Percentiles rank a stretch among this genome's conserved stretches.
These are phyloP conservation scores for Mycena capillaripes DNA, from an alignment of 768 basidiomycete species.

Conservation along the genomic window DNA sequence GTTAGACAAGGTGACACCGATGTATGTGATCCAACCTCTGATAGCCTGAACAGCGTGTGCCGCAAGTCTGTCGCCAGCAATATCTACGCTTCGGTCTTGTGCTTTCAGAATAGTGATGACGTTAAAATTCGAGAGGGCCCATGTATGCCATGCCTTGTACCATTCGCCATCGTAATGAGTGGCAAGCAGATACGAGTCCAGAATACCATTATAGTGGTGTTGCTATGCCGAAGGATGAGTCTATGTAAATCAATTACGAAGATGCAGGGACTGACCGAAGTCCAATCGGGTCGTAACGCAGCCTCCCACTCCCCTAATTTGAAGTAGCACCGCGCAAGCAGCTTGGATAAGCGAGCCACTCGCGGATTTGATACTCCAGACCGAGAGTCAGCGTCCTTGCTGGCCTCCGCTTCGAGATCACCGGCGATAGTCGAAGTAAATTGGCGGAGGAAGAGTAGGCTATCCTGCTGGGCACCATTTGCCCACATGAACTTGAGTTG, in stretches of 20 bases:
- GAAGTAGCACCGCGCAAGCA: slow-evolving; percentile 97
- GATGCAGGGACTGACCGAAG: slow-evolving; percentile 64
- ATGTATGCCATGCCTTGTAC: slow-evolving; percentile 99
- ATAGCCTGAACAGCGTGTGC: slow-evolving; percentile 93
- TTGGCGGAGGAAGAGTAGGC: slow-evolving; percentile 83
- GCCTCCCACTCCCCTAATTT: slow-evolving; percentile 97
- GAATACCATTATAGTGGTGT: slow-evolving; percentile 79
- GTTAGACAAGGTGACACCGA: neutral
- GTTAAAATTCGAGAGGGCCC: slow-evolving; percentile 97
- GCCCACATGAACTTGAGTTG: slow-evolving; percentile 98
- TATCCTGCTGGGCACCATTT: slow-evolving; percentile 81
- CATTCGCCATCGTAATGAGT: slow-evolving; percentile 95
- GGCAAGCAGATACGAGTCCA: slow-evolving; percentile 87
- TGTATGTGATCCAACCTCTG: slow-evolving; percentile 67
- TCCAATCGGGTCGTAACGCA: slow-evolving; percentile 85
- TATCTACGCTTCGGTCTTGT: slow-evolving; percentile 67
- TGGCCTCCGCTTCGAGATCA: slow-evolving; percentile 77
- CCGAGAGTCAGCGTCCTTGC: slow-evolving; percentile 62
- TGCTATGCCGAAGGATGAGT: slow-evolving; percentile 60
- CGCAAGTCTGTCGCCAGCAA: slow-evolving; percentile 75
- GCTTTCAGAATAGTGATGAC: slow-evolving; percentile 84
- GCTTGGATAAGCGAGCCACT: slow-evolving; percentile 76
- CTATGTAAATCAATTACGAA: neutral
- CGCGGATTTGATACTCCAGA: slow-evolving; percentile 70
- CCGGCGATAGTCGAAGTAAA: slow-evolving; percentile 83